A percentile compares a stretch with the other conserved stretches of the same genome.
These are phyloP conservation scores for Crotalaria pallida DNA, from an alignment of 306 rosid species.

Conservation along the genomic window DNA sequence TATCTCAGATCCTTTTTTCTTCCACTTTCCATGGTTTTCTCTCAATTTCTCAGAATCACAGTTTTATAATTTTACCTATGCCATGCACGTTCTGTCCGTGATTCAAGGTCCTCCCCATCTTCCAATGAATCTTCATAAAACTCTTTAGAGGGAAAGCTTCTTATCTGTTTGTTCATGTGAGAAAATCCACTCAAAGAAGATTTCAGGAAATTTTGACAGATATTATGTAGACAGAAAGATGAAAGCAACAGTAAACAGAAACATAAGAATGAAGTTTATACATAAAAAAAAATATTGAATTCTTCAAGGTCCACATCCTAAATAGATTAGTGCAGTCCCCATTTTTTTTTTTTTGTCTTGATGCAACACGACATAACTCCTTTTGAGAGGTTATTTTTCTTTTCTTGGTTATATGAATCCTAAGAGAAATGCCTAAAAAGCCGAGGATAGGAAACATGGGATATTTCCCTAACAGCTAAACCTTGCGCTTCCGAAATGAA, in stretches of 20 bases:
- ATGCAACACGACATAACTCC: not conserved
- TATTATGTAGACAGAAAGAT: not conserved
- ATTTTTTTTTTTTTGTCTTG: not conserved
- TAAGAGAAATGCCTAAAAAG: not conserved
- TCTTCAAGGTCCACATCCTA: not conserved
- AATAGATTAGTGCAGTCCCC: not conserved
- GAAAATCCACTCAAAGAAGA: slow-evolving; percentile 1
- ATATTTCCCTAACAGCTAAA: slow-evolving; percentile 37
- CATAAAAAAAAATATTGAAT: not conserved
- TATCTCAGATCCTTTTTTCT: not conserved
- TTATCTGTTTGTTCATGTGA: slow-evolving; percentile 47
- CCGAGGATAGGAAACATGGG: not conserved
- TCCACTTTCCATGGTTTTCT: not conserved
- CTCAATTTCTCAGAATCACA: not conserved
- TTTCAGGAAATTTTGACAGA: not conserved
- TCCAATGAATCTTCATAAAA: slow-evolving; percentile 71
- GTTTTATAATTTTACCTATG: slow-evolving; percentile 20
- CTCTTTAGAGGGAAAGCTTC: slow-evolving; percentile 87
- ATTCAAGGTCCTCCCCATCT: slow-evolving; percentile 61
- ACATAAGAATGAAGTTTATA: not conserved
- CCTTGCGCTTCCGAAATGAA: not conserved
- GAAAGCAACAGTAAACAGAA: slow-evolving; percentile 4
- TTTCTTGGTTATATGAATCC: not conserved
- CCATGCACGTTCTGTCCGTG: slow-evolving; percentile 63
- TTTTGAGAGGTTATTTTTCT: not conserved